Base-by-base conservation (phyloP, 305 asterid genomes). In the Fraxinus sp. region DNA sequence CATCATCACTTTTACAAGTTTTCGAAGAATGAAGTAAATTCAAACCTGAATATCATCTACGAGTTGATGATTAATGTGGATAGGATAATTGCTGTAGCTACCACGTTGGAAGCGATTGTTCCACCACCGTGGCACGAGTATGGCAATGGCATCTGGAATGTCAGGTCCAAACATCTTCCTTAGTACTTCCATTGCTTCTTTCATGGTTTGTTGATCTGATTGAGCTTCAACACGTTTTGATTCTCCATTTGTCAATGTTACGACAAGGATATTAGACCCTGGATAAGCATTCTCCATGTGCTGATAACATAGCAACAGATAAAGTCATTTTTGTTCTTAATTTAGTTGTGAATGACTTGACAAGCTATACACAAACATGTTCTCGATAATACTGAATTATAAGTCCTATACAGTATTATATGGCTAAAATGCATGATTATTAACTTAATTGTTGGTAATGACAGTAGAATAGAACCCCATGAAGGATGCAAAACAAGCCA, bases 231-330 rank as follows among this genome's bases (percentile, higher is more conserved):
- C 87, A 75, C 98, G 88, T 82, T 95, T 94, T 3, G 98, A 93
- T 83, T 94, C 98, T 78, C 87, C 98, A 76, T 95, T 94, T 71
- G 98, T 95, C 86, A 94, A 79, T 8, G 98, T 95, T 22, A 95
- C 98, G 0, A 95, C 98, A 20, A 94, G 92, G 82, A 95, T 91
- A 83, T 94, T 92, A 62, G 98, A 95, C 2, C 94, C 94, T 3
- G 98, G 98, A 76, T 92, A 94, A 13, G 97, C 98, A 77, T 94
- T 93, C 88, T 95, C 98, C 98, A 94, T 94, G 92, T 95, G 97
- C 98, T 95, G 93, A 66, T 83, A 78, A 78, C 81, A 88, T 30
- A 62, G 41, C 32, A 88, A 81, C 55, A 85, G 37, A 80, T 57
- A 77, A 84, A 82, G 9, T 14, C 74, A 82, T 78, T 10, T 59